These are phyloP conservation scores for Pascua guehoae DNA, from an alignment of 1,284 basidiomycete genomes.

Conservation along the genomic window DNA sequence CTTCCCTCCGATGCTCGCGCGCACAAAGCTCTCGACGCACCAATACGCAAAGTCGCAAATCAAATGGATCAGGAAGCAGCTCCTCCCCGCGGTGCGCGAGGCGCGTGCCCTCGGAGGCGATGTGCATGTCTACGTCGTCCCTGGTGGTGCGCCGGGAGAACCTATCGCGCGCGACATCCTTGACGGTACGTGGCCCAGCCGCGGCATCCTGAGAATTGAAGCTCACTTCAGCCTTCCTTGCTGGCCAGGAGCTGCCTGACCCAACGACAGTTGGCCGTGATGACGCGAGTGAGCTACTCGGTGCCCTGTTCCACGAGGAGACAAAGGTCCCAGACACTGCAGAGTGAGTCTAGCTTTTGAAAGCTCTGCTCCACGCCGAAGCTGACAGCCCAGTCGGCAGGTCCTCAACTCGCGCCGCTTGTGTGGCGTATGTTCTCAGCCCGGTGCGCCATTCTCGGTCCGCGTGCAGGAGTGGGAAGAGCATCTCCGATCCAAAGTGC, in stretches of 20 bases:
- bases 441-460: conserved; percentile 69
- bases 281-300: conserved; percentile 56
- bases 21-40: conserved; percentile 81
- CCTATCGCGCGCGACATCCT: conserved; percentile 56
- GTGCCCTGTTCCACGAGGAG: conserved; percentile 43
- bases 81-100: conserved; percentile 69
- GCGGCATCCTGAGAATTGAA: neutral
- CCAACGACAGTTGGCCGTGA: conserved; percentile 58
- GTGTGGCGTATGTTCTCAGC: conserved; percentile 67
- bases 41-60: conserved; percentile 91
- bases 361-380: neutral
- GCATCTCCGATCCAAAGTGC: conserved; percentile 62
- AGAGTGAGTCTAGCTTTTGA: conserved; percentile 47
- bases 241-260: conserved; percentile 56
- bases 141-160: conserved; percentile 62
- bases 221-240: conserved; percentile 60
- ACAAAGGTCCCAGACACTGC: conserved; percentile 25
- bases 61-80: conserved; percentile 87
- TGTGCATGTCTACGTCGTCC: conserved; percentile 46
- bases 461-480: conserved; percentile 63
- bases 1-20: conserved; percentile 62
- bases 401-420: conserved; percentile 61
- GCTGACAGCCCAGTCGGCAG: conserved; percentile 53
- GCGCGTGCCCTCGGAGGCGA: conserved; percentile 50
- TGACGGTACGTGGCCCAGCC: conserved; percentile 49